Evolutionary conservation across 148 eudicot species (phyloP), one percentile per base, ranked within the genome.

Genomic region (Heliosperma pusillum): DNA sequence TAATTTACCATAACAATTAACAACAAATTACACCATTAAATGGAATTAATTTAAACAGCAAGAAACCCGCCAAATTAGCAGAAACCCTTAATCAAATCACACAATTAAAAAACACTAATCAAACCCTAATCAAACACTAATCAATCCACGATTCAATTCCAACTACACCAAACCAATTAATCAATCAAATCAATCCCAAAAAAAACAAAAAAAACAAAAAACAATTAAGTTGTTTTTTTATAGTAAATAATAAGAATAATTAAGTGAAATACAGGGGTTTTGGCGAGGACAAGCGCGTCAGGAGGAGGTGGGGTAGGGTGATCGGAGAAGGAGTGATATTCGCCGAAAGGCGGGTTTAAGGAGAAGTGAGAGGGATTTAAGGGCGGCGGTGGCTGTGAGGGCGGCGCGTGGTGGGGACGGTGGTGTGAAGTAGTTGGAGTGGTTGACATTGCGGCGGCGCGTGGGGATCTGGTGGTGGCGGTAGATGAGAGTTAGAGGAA

Each of bases 281-380:
- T 88, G 20, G 88, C 91, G 8, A 36, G 42, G 42, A 91, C 72
- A 26, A 93, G 73, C 25, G 83, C 85, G 69, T 87, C 89, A 0
- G 90, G 47, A 9, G 74, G 70, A 15, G 80, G 66, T 19, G 27
- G 67, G 7, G 52, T 80, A 21, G 44, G 65, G 40, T 52, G 74
- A 40, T 56, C 65, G 76, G 91, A 74, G 74, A 93, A 93, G 73
- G 85, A 88, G 80, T 88, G 92, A 78, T 93, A 88, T 76, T 93
- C 93, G 2, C 85, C 85, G 77, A 84, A 79, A 26, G 95, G 91
- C 81, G 96, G 90, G 79, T 86, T 92, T 83, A 86, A 80, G 42
- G 90, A 29, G 50, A 44, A 12, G 42, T 40, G 68, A 33, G 61
- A 21, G 66, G 55, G 33, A 45, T 6, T 80, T 27, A 10, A 13